Percentiles rank a stretch among this genome's conserved stretches.
These are phyloP conservation scores for Globisporangium sylvaticum DNA, from an alignment of 352 stramenopile genomes.

Conservation along the genomic window DNA sequence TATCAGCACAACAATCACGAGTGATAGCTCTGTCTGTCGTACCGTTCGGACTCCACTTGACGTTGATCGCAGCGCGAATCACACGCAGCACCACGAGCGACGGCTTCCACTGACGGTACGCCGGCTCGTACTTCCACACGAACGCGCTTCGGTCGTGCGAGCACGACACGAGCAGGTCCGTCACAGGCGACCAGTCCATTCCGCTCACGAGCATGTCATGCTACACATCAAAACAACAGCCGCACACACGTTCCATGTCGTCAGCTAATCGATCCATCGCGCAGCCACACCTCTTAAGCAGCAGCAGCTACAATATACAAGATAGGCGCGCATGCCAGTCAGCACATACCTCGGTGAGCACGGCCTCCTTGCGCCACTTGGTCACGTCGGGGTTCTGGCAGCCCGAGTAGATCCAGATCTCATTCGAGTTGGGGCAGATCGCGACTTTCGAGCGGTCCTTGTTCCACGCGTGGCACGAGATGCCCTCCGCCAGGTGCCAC, in stretches of 20 bases:
- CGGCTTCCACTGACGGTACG: slow-evolving; percentile 89
- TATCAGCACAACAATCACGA: neutral
- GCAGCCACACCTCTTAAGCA: neutral
- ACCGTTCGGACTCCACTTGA: slow-evolving; percentile 93
- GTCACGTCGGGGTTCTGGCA: slow-evolving; percentile 69
- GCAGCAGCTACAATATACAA: neutral
- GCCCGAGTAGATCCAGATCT: slow-evolving; percentile 91
- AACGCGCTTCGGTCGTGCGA: slow-evolving; percentile 94
- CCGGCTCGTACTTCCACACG: slow-evolving; percentile 90
- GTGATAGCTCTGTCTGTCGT: neutral
- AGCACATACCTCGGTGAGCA: slow-evolving; percentile 63
- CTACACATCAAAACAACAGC: slow-evolving; percentile 22
- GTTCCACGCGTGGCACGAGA: slow-evolving; percentile 92
- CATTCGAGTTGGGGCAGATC: slow-evolving; percentile 90
- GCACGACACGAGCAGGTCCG: slow-evolving; percentile 93
- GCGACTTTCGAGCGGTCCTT: slow-evolving; percentile 87
- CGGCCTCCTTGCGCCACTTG: slow-evolving; percentile 83
- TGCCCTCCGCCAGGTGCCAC: slow-evolving; percentile 77
- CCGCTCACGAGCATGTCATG: slow-evolving; percentile 93
- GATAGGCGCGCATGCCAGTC: neutral
- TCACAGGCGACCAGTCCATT: slow-evolving; percentile 91
- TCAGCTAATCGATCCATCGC: neutral
- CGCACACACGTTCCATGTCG: neutral
- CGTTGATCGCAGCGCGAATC: slow-evolving; percentile 87
- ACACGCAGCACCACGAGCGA: slow-evolving; percentile 91